A percentile compares a stretch with the other conserved stretches of the same genome.
phyloP scores from a whole-genome alignment of 139 green algal species.

The Edaphochlamys debaryana region DNA sequence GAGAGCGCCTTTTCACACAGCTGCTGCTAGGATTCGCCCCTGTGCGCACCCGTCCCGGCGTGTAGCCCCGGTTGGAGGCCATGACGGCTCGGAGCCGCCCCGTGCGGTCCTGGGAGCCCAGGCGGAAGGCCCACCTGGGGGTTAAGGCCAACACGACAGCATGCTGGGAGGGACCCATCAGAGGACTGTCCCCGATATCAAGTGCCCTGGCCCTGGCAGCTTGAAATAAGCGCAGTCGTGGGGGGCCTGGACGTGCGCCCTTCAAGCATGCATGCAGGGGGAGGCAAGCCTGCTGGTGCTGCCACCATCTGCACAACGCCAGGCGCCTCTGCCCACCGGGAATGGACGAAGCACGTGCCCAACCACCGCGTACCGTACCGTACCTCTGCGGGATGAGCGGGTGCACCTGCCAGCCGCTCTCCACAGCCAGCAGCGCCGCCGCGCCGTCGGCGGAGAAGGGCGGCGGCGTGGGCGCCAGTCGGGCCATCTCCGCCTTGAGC shows the following conservation, averaged over 20 bases:
- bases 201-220: neutral
- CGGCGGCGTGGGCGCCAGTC: neutral
- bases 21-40: no score
- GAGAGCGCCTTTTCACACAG: no score
- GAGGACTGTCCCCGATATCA: neutral
- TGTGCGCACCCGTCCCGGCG: neutral
- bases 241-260: no score
- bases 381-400: constrained; percentile 23
- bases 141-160: neutral
- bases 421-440: neutral
- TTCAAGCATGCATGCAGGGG: no score
- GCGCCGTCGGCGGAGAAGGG: neutral
- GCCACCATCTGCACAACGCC: no score
- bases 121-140: constrained; percentile 4
- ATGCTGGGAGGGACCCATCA: neutral
- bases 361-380: no score
- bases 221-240: no score
- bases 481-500: neutral
- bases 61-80: constrained; percentile 11
- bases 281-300: no score
- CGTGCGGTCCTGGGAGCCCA: neutral
- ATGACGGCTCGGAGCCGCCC: neutral
- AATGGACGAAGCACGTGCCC: no score
- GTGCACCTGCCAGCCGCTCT: constrained; percentile 10
- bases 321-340: no score